Conservation (phyloP, 1,284 basidiomycete genomes). For the Coniferiporia sulphurascens region DNA sequence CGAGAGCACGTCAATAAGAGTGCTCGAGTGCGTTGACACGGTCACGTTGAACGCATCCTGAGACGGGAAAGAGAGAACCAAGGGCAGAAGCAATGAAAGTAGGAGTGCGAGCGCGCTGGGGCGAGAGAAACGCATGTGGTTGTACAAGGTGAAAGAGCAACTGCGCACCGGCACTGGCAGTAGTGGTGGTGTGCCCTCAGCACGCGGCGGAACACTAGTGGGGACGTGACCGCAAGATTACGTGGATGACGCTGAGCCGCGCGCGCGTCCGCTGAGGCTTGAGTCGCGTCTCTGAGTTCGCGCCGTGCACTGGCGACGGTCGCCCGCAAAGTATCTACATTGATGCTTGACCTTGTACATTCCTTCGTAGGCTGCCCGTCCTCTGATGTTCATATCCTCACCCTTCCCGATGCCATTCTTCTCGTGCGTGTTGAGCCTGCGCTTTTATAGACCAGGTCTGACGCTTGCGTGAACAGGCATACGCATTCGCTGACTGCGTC, state of each 20-base stretch:
- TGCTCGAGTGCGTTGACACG: slow-evolving; percentile 37
- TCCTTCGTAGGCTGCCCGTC: slow-evolving; percentile 54
- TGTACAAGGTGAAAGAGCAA: slow-evolving; percentile 28
- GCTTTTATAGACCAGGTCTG: background rate
- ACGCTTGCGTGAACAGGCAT: slow-evolving; percentile 41
- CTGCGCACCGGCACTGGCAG: background rate
- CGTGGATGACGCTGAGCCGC: background rate
- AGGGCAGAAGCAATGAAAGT: slow-evolving; percentile 29
- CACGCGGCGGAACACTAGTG: background rate
- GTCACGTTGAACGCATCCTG: slow-evolving; percentile 30
- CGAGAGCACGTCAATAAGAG: slow-evolving; percentile 77
- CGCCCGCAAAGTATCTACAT: too few relatives aligned
- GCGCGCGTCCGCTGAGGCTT: too few relatives aligned
- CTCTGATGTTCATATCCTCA: slow-evolving; percentile 51
- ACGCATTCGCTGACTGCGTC: slow-evolving; percentile 64
- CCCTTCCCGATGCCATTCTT: slow-evolving; percentile 48
- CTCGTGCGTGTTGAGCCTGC: slow-evolving; percentile 41
- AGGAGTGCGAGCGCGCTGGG: background rate
- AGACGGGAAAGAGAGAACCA: slow-evolving; percentile 22
- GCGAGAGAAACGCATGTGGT: slow-evolving; percentile 9
- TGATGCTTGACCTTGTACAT: slow-evolving; percentile 58
- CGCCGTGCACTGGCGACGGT: too few relatives aligned
- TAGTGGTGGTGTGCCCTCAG: background rate
- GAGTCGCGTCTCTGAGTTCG: too few relatives aligned
- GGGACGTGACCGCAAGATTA: background rate